These are phyloP conservation scores for Hyaloperonospora arabidopsidis DNA, from an alignment of 352 stramenopile genomes.

Conservation along the genomic window DNA sequence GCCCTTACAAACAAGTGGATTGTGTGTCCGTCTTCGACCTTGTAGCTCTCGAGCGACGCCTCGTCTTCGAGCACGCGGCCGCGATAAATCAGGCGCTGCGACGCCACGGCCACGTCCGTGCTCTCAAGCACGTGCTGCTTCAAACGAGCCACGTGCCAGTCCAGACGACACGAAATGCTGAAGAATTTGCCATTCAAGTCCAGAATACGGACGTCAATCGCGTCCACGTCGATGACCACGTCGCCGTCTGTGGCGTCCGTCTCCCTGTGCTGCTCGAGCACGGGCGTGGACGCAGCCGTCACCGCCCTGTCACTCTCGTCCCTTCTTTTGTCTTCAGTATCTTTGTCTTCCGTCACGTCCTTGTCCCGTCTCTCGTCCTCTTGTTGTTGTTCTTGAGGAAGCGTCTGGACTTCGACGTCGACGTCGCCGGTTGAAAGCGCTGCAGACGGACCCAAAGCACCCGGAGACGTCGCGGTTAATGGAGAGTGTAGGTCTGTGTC, in stretches of 20 bases:
- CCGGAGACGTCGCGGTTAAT: too few species aligned
- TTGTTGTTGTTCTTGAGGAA: too few species aligned
- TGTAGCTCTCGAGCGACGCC: conserved; percentile 64
- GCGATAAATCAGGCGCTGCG: conserved; percentile 88
- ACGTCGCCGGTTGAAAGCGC: too few species aligned
- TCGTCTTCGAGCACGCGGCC: conserved; percentile 85
- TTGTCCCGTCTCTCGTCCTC: too few species aligned
- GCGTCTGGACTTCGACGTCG: too few species aligned
- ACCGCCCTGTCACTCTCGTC: too few species aligned
- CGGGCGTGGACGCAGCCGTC: too few species aligned
- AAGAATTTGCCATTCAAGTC: conserved; percentile 85
- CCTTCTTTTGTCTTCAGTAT: too few species aligned
- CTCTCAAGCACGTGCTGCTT: conserved; percentile 69
- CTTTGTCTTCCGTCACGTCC: too few species aligned
- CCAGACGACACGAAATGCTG: conserved; percentile 51
- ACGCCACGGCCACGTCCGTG: conserved; percentile 55
- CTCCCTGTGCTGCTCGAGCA: too few species aligned
- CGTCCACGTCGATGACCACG: conserved; percentile 15
- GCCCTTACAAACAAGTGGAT: conserved; percentile 86
- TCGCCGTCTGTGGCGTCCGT: too few species aligned
- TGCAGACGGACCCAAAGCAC: too few species aligned
- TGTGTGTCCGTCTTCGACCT: conserved; percentile 87
- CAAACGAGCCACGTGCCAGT: conserved; percentile 56
- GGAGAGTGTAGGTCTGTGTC: conserved; percentile 7
- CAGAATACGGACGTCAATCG: conserved; percentile 64